Conservation (phyloP, 257 asterid species). For the Solanum peruvianum region DNA sequence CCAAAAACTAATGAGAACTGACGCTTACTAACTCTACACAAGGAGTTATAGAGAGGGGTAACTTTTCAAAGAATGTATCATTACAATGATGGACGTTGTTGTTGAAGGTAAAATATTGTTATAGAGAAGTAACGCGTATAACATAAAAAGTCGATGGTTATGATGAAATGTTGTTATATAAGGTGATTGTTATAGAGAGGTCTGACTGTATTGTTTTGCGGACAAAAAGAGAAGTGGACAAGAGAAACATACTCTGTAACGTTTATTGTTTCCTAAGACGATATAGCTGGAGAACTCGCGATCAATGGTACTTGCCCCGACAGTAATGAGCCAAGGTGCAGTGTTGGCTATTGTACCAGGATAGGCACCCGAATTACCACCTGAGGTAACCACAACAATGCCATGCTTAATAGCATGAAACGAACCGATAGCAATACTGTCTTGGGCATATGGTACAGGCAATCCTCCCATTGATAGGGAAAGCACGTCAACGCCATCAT, state of each 20-base stretch:
- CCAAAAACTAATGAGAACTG: not conserved
- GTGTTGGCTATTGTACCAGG: conserved; percentile 52
- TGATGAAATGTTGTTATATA: not conserved
- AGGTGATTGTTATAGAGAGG: not conserved
- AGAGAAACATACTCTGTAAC: conserved; percentile 25
- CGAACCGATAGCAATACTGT: conserved; percentile 78
- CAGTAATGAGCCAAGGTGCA: conserved; percentile 89
- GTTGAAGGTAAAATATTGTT: not conserved
- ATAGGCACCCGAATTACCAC: conserved; percentile 81
- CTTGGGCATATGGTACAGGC: conserved; percentile 43
- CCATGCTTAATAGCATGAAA: conserved; percentile 83
- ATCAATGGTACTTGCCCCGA: conserved; percentile 83
- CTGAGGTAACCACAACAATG: conserved; percentile 68
- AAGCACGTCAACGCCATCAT: conserved; percentile 87
- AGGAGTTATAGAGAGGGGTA: not conserved
- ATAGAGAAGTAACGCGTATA: not conserved
- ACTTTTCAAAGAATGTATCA: too few relatives aligned
- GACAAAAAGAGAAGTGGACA: not conserved
- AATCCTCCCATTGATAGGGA: conserved; percentile 81
- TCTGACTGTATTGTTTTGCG: not conserved
- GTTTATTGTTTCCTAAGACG: conserved; percentile 40
- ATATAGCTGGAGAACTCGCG: conserved; percentile 59
- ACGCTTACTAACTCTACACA: not conserved
- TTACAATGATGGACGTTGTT: not conserved
- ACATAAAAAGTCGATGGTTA: not conserved